A percentile compares a stretch with the other conserved stretches of the same genome.
Conservation (phyloP, 768 basidiomycete species). For the Crucibulum laeve region DNA sequence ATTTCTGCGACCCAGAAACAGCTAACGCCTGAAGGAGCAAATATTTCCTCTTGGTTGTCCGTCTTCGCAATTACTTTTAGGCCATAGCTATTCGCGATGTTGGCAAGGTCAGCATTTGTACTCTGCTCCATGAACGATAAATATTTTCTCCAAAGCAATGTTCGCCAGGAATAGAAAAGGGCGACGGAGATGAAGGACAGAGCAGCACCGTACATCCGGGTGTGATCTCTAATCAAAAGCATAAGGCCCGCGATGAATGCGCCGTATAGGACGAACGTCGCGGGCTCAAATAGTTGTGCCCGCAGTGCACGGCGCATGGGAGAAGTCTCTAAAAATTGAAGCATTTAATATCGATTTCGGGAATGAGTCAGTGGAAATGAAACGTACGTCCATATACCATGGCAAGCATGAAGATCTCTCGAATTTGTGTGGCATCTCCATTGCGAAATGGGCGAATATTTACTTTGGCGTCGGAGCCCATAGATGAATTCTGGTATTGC, state of each 20-base stretch:
- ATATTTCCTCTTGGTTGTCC: neutral
- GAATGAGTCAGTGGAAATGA: neutral
- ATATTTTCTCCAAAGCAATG: constrained; percentile 6
- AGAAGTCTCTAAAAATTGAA: neutral
- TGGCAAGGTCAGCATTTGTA: constrained; percentile 13
- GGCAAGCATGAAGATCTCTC: neutral
- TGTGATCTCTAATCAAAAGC: neutral
- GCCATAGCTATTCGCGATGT: constrained; percentile 14
- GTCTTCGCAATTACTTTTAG: constrained; percentile 1
- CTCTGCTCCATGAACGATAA: constrained; percentile 2
- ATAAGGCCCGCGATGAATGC: constrained; percentile 5
- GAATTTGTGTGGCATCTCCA: neutral
- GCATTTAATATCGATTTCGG: neutral
- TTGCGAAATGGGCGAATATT: neutral
- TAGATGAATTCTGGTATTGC: too few relatives aligned
- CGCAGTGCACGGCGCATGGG: neutral
- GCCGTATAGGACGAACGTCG: constrained; percentile 9
- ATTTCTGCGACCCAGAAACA: constrained; percentile 21
- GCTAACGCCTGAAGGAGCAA: constrained; percentile 6
- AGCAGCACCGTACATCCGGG: neutral
- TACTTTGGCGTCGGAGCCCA: too few relatives aligned
- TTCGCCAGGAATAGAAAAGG: constrained; percentile 10
- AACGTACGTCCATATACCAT: neutral
- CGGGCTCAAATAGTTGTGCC: constrained; percentile 2
- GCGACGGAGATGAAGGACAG: constrained; percentile 1